A percentile compares a stretch with the other conserved stretches of the same genome.
Evolutionary conservation across 257 asterid genomes (phyloP).

Genomic region (Nyctanthes arbortristis): DNA sequence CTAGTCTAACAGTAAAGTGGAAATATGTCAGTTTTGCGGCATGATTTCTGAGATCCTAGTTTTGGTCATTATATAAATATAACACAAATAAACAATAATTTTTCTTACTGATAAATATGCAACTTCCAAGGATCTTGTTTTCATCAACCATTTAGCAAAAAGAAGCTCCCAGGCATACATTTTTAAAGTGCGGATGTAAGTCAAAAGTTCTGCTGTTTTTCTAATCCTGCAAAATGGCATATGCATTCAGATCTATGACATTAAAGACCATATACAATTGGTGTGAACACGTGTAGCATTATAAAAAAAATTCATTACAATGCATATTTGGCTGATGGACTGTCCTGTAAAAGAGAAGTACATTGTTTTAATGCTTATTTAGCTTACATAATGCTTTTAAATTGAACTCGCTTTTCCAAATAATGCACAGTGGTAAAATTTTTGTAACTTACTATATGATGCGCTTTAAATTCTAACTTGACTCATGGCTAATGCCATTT

Average conservation of each 20-base stretch:
- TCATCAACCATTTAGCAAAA: constrained; percentile 73
- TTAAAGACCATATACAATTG: background rate
- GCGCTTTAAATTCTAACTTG: background rate
- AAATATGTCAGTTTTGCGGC: constrained; percentile 24
- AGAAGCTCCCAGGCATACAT: constrained; percentile 97
- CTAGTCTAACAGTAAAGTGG: constrained; percentile 59
- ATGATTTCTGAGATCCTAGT: constrained; percentile 4
- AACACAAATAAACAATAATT: constrained; percentile 5
- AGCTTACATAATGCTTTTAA: background rate
- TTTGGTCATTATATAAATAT: constrained; percentile 11
- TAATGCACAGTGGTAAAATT: background rate
- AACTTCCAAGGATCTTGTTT: constrained; percentile 86
- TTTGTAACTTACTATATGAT: background rate
- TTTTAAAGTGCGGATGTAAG: constrained; percentile 82
- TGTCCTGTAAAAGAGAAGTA: background rate
- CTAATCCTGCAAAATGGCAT: constrained; percentile 64
- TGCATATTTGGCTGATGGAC: background rate
- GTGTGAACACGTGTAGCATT: background rate
- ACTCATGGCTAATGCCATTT: background rate
- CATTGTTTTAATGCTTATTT: background rate
- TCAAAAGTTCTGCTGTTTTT: constrained; percentile 74
- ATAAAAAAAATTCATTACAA: background rate
- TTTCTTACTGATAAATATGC: constrained; percentile 69
- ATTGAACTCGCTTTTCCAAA: background rate
- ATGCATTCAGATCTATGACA: constrained; percentile 11